Evolutionary conservation across 2,329 filamentous ascomycete species (phyloP), one percentile per base, ranked within the genome.

Genomic region (Aspergillus glaucus): DNA sequence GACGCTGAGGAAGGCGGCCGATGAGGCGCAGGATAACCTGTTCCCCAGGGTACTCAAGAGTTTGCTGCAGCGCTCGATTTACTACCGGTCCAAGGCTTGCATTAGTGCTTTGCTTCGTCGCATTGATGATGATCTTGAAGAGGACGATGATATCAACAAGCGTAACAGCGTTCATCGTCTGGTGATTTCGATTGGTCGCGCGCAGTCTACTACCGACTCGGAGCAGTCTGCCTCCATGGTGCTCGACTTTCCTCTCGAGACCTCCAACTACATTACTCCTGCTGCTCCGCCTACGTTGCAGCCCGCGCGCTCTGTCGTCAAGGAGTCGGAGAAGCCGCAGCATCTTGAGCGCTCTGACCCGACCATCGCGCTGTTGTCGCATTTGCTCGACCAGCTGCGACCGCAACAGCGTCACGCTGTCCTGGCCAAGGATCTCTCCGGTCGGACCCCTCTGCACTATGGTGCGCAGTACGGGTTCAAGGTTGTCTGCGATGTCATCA

Each of bases 401-500:
- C 76, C 79, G 0, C 73, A 79, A 8, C 92, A 97, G 57, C 81
- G 85, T 9, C 55, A 66, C 10, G 85, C 86, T 0, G 73, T 97
- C 9, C 74, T 79, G 44, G 79, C 80, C 10, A 82, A 79, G 50
- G 92, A 97, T 68, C 78, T 83, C 0, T 87, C 92, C 51, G 91
- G 89, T 2, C 86, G 92, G 4, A 79, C 92, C 12, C 90, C 92
- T 1, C 76, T 97, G 9, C 92, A 97, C 66, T 96, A 96, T 64
- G 90, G 90, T 2, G 92, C 93, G 0, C 90, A 97, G 65, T 95
- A 94, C 63, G 93, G 93, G 2, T 90, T 96, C 59, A 87, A 93
- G 3, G 81, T 89, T n/a, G 85, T 96, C 8, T 95, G 89, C 62
- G 80, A 95, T 63, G 78, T 91, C 21, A 80, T 97, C 56, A 91